phyloP scores from a whole-genome alignment of 352 stramenopile genomes.

The Globisporangium uncinulatum region DNA sequence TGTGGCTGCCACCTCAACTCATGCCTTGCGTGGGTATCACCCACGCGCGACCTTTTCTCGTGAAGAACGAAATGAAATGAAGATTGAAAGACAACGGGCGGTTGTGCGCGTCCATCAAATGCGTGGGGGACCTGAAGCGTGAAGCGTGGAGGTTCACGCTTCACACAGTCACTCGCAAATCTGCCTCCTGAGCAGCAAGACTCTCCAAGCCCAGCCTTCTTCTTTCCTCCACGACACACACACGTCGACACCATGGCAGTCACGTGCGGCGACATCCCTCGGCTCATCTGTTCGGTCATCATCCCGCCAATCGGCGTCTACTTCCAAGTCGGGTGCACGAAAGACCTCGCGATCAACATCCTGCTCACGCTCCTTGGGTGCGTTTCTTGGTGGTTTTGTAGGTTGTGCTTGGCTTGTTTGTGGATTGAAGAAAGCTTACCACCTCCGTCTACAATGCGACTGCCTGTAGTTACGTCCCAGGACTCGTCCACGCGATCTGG shows the following conservation, averaged over 20 bases:
- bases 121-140: too few relatives aligned
- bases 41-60: too few relatives aligned
- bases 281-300: slow-evolving; percentile 63
- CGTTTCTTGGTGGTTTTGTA: too few relatives aligned
- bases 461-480: slow-evolving; percentile 46
- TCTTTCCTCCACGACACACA: neutral
- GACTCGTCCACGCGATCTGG: slow-evolving; percentile 70
- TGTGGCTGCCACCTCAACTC: too few relatives aligned
- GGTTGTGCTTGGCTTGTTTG: neutral
- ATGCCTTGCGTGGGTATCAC: too few relatives aligned
- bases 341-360: slow-evolving; percentile 56
- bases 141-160: too few relatives aligned
- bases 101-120: slow-evolving; percentile 1
- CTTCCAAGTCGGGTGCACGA: slow-evolving; percentile 32
- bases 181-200: slow-evolving; percentile 1
- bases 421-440: too few relatives aligned
- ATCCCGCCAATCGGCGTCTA: slow-evolving; percentile 38
- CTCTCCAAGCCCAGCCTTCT: neutral
- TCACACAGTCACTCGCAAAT: slow-evolving; percentile 4
- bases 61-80: too few relatives aligned
- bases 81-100: too few relatives aligned
- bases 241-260: slow-evolving; percentile 46
- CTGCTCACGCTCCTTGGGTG: slow-evolving; percentile 32
- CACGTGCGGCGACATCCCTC: slow-evolving; percentile 64
- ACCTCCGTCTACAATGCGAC: neutral